A percentile compares a stretch with the other conserved stretches of the same genome.
These are phyloP conservation scores for Metschnikowia drakensbergensis DNA, from an alignment of 805 yeast genomes.

Conservation along the genomic window DNA sequence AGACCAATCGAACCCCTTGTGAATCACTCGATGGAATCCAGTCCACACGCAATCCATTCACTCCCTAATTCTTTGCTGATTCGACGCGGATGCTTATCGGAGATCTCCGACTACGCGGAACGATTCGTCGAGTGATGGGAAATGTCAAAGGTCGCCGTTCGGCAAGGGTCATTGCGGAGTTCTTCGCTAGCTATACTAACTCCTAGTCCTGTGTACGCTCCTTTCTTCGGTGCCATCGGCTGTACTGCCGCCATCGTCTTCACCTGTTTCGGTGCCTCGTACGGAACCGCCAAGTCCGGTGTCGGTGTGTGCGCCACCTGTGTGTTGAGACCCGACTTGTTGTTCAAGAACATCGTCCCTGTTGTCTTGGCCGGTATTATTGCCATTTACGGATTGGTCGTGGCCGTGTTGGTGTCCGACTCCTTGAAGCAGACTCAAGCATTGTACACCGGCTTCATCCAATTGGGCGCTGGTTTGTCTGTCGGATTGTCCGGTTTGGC, in stretches of 20 bases:
- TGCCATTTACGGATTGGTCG: conserved; percentile 97
- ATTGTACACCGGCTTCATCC: conserved; percentile 94
- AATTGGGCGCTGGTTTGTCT: conserved; percentile 95
- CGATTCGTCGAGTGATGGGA: too few species aligned
- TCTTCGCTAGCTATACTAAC: conserved; percentile 7
- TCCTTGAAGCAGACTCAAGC: conserved; percentile 84
- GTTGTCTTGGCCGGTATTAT: conserved; percentile 99
- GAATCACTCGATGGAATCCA: too few species aligned
- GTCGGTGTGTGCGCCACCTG: conserved; percentile 99
- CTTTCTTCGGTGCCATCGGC: conserved; percentile 99
- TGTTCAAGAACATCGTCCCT: conserved; percentile 91
- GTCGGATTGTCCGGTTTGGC: conserved; percentile 97
- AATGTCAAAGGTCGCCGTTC: too few species aligned
- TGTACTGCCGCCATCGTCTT: conserved; percentile 99
- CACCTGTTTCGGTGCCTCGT: conserved; percentile 98
- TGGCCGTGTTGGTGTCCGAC: conserved; percentile 89
- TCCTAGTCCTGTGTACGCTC: conserved; percentile 40
- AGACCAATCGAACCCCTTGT: too few species aligned
- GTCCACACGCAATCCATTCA: too few species aligned
- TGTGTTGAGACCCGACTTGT: conserved; percentile 93
- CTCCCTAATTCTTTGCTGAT: too few species aligned
- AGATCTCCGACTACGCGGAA: too few species aligned
- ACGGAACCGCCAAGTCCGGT: conserved; percentile 99
- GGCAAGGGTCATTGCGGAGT: too few species aligned
- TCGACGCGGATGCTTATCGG: too few species aligned